A percentile compares a stretch with the other conserved stretches of the same genome.
phyloP scores from a whole-genome alignment of 1,139 yeast species.

The Debaryomyces nepalensis region DNA sequence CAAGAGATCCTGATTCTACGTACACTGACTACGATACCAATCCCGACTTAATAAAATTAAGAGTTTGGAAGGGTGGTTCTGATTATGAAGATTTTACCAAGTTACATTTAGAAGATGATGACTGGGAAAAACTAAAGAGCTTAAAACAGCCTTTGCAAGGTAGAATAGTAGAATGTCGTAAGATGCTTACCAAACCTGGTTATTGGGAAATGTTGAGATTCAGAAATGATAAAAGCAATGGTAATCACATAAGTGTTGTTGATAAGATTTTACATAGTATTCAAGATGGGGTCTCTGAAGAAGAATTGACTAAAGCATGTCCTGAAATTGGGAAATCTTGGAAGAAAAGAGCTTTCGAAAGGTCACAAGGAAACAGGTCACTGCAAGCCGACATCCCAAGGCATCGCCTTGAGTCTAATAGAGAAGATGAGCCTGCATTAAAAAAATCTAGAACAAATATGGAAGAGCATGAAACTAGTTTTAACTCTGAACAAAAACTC shows the following conservation, averaged over 20 bases:
- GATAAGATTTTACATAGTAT: slow-evolving; percentile 83
- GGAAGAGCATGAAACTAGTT: slow-evolving; percentile 10
- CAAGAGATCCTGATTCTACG: slow-evolving; percentile 72
- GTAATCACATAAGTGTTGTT: slow-evolving; percentile 82
- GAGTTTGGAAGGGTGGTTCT: slow-evolving; percentile 80
- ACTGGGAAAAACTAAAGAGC: slow-evolving; percentile 79
- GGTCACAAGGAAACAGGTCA: slow-evolving; percentile 22
- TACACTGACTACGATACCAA: slow-evolving; percentile 81
- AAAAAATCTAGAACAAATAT: slow-evolving; percentile 15
- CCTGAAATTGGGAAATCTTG: slow-evolving; percentile 39
- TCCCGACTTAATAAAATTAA: slow-evolving; percentile 65
- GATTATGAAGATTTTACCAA: slow-evolving; percentile 71
- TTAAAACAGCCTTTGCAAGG: slow-evolving; percentile 84
- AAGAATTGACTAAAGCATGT: slow-evolving; percentile 63
- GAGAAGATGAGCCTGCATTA: slow-evolving; percentile 17
- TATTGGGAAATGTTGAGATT: slow-evolving; percentile 87
- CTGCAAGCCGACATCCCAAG: slow-evolving; percentile 7
- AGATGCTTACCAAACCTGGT: slow-evolving; percentile 54
- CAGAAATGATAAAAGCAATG: slow-evolving; percentile 89
- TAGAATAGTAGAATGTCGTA: slow-evolving; percentile 84
- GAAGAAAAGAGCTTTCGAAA: slow-evolving; percentile 40
- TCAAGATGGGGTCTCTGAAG: slow-evolving; percentile 80
- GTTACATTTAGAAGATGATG: slow-evolving; percentile 64
- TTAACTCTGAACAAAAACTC: too few relatives aligned
- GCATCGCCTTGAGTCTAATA: slow-evolving; percentile 8